phyloP scores from a whole-genome alignment of 2,329 filamentous ascomycete species.

The Fusarium sp. region DNA sequence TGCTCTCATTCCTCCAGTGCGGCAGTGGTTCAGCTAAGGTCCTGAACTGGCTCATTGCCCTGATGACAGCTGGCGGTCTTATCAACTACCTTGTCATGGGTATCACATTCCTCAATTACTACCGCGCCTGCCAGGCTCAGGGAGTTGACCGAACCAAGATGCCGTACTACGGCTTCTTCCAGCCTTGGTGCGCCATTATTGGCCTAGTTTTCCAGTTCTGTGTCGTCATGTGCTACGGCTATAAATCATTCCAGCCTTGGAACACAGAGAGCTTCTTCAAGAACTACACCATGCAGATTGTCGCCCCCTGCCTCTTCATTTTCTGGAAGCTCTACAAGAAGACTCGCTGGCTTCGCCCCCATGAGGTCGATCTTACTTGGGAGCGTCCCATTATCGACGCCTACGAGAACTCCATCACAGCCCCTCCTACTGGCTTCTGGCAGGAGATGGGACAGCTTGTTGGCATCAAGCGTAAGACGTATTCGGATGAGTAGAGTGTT shows the following conservation, averaged over 20 bases:
- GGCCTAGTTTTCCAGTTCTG: slow-evolving; percentile 57
- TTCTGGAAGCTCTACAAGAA: slow-evolving; percentile 74
- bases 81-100: slow-evolving; percentile 72
- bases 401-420: slow-evolving; percentile 65
- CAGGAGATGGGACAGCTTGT: slow-evolving; percentile 58
- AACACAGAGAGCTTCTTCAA: slow-evolving; percentile 60
- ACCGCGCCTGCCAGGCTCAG: slow-evolving; percentile 66
- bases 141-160: slow-evolving; percentile 63
- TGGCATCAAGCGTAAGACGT: slow-evolving; percentile 28
- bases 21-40: slow-evolving; percentile 62
- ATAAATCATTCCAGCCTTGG: slow-evolving; percentile 65
- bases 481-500: slow-evolving; percentile 11
- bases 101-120: slow-evolving; percentile 60
- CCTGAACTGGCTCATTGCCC: slow-evolving; percentile 66
- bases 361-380: slow-evolving; percentile 71
- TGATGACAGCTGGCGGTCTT: slow-evolving; percentile 69
- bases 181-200: slow-evolving; percentile 68
- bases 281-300: slow-evolving; percentile 69
- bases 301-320: slow-evolving; percentile 66
- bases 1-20: slow-evolving; percentile 66
- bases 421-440: slow-evolving; percentile 67
- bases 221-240: slow-evolving; percentile 67
- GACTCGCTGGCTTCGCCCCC: slow-evolving; percentile 65
- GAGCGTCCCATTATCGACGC: slow-evolving; percentile 69
- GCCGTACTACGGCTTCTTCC: slow-evolving; percentile 69